Percentiles rank a stretch among this genome's conserved stretches.
Evolutionary conservation across 108 stramenopile species (phyloP).

Genomic region (Discostella pseudostelligera): DNA sequence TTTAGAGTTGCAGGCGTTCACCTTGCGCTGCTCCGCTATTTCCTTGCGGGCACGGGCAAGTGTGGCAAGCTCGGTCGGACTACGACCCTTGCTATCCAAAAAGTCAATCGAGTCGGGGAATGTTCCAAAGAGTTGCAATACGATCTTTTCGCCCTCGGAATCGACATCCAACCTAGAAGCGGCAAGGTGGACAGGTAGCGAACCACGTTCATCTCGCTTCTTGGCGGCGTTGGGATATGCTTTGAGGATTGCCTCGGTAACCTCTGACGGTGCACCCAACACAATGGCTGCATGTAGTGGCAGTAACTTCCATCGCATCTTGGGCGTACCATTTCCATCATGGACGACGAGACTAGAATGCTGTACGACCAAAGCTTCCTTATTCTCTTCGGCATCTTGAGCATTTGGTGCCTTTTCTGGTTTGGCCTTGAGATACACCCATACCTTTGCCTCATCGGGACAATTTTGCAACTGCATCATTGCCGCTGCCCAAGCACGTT

Average conservation of each 20-base stretch:
- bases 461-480: constrained; percentile 18
- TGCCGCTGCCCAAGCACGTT: constrained; percentile 40
- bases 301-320: constrained; percentile 44
- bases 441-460: constrained; percentile 38
- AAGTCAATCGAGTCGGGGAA: constrained; percentile 43
- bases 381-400: constrained; percentile 20
- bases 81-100: constrained; percentile 46
- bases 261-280: constrained; percentile 36
- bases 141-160: constrained; percentile 42
- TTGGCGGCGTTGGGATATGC: constrained; percentile 37
- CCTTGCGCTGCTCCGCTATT: constrained; percentile 31
- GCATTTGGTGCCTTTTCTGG: constrained; percentile 28
- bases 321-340: constrained; percentile 12
- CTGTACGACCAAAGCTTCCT: constrained; percentile 17
- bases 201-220: constrained; percentile 39
- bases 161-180: constrained; percentile 46
- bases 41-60: constrained; percentile 40
- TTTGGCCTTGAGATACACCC: constrained; percentile 29
- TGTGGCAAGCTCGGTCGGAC: constrained; percentile 42
- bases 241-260: constrained; percentile 33
- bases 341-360: constrained; percentile 16
- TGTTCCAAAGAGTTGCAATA: constrained; percentile 38
- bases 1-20: constrained; percentile 4
- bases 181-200: constrained; percentile 46
- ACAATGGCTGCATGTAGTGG: constrained; percentile 51